Percentiles rank a stretch among this genome's conserved stretches.
These are phyloP conservation scores for Hirsutella minnesotensis DNA, from an alignment of 2,329 filamentous ascomycete species.

Conservation along the genomic window DNA sequence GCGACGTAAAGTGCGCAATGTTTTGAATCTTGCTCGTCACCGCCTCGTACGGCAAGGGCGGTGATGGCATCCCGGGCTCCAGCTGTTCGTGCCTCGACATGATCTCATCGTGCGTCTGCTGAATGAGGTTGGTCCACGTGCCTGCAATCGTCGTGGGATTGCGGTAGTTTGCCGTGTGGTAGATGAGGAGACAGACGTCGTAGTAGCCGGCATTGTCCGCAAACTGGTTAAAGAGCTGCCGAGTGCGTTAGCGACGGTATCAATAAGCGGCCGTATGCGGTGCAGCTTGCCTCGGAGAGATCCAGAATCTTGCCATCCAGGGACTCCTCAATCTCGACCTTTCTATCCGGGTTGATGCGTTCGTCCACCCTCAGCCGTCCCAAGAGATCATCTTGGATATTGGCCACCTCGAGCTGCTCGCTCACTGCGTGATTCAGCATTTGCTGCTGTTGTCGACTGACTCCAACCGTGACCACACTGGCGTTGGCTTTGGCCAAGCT, in stretches of 20 bases:
- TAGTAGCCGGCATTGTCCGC: conserved; percentile 87
- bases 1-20: conserved; percentile 52
- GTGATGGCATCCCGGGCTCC: conserved; percentile 22
- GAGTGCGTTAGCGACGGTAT: conserved; percentile 8
- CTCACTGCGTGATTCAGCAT: conserved; percentile 73
- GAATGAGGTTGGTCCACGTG: conserved; percentile 76
- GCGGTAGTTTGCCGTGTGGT: conserved; percentile 82
- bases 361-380: conserved; percentile 63
- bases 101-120: conserved; percentile 52
- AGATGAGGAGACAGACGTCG: conserved; percentile 87
- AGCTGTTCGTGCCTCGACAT: conserved; percentile 32
- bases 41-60: conserved; percentile 54
- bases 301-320: conserved; percentile 70
- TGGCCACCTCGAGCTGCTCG: conserved; percentile 81
- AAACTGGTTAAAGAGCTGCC: conserved; percentile 80
- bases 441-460: conserved; percentile 72
- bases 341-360: conserved; percentile 53
- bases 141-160: conserved; percentile 72
- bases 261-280: background rate
- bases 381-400: conserved; percentile 86
- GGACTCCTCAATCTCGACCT: conserved; percentile 49
- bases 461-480: conserved; percentile 65
- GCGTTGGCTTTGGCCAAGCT: conserved; percentile 88
- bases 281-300: conserved; percentile 59
- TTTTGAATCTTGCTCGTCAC: conserved; percentile 52